Evolutionary conservation across 495 filamentous ascomycete genomes (phyloP).

Genomic region (Penicillium simplicissimum): DNA sequence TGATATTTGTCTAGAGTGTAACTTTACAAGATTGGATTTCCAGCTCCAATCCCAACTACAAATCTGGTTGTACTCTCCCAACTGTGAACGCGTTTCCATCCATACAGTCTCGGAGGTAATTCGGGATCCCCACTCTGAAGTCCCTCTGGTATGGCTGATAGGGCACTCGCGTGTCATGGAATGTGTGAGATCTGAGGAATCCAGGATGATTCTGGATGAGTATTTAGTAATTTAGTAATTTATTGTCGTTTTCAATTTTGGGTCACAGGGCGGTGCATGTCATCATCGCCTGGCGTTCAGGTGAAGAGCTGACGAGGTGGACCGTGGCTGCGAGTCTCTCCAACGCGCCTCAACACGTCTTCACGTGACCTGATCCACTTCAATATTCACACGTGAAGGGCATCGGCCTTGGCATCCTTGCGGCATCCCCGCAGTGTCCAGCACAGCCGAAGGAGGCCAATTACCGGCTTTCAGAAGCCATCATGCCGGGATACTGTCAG

Average conservation of each 20-base stretch:
- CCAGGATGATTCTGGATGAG: not conserved
- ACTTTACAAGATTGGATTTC: not conserved
- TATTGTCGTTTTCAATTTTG: not conserved
- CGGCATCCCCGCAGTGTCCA: not conserved
- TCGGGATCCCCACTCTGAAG: constrained; percentile 18
- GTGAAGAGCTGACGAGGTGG: not conserved
- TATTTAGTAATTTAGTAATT: too few species aligned
- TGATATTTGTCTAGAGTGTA: not conserved
- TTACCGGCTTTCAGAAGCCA: not conserved
- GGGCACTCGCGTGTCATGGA: constrained; percentile 26
- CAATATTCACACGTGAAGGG: too few species aligned
- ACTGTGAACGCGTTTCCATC: constrained; percentile 14
- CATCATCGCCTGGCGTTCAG: not conserved
- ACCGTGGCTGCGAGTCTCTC: not conserved
- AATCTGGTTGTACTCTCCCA: not conserved
- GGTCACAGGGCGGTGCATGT: constrained; percentile 17
- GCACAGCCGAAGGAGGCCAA: not conserved
- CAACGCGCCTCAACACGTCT: constrained; percentile 22
- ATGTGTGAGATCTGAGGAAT: constrained; percentile 24
- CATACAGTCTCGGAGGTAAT: constrained; percentile 17
- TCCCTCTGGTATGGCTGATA: constrained; percentile 19
- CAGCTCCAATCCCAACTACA: not conserved
- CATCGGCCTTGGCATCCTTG: too few species aligned
- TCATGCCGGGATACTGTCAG: not conserved
- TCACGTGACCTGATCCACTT: constrained; percentile 17